Conservation (phyloP, 1,139 yeast genomes). For the Magnusiomyces fungicola region DNA sequence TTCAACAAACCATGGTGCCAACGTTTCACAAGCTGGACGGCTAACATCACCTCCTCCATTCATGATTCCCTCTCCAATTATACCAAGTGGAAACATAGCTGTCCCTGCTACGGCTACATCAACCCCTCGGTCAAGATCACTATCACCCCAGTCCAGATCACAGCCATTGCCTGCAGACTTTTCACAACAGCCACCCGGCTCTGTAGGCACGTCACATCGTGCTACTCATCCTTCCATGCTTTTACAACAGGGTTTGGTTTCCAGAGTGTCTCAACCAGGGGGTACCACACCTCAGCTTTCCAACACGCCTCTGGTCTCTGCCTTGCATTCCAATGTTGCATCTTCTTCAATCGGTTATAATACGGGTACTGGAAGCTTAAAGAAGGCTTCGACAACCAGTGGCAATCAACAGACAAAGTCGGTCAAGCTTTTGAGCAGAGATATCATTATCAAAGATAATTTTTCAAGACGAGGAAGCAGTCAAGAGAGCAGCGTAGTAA, state of each 20-base stretch:
- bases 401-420: slow-evolving; percentile 2
- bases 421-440: slow-evolving; percentile 5
- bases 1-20: not conserved
- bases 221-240: no score
- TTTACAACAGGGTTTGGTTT: no score
- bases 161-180: no score
- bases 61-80: not conserved
- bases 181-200: no score
- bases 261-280: no score
- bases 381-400: not conserved
- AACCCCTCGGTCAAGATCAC: not conserved
- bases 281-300: no score
- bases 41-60: slow-evolving; percentile 4
- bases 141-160: slow-evolving; percentile 1
- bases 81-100: not conserved
- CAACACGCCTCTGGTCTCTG: no score
- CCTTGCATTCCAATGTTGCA: no score
- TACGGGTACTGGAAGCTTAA: not conserved
- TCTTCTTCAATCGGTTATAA: not conserved
- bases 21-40: no score
- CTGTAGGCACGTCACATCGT: no score
- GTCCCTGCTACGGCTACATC: not conserved
- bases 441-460: slow-evolving; percentile 6
- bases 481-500: no score
- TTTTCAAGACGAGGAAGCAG: not conserved